Base-by-base conservation (phyloP, 148 eudicot species). In the Persicaria tinctoria region DNA sequence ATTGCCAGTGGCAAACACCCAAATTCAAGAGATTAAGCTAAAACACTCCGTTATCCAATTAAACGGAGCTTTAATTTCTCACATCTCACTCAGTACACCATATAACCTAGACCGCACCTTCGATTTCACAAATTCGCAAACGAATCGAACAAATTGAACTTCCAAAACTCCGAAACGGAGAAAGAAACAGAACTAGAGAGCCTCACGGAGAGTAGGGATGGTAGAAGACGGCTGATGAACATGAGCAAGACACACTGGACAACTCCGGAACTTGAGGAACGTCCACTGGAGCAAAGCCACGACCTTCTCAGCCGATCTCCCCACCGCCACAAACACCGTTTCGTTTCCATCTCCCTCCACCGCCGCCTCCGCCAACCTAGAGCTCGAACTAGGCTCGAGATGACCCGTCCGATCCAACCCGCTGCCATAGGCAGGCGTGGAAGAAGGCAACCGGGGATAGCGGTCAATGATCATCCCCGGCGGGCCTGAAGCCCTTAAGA, bases 171-270 rank as follows among this genome's bases (percentile, higher is more conserved):
- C 41, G 5, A 44, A n/a, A 6, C 4, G 27, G 47, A 68, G 46
- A 75, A n/a, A 70, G 70, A 59, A 4, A 50, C 66, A 75, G 59
- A 75, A 59, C 68, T 44, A 60, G 47, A 63, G 46, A 70, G 75
- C 54, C 79, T 85, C 82, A 93, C 97, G 76, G 23, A 83, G 91
- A 53, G 97, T 93, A 64, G 97, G 97, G 55, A 93, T 93, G 47
- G 76, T 48, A 7, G 91, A 80, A 78, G 96, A 90, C 73, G 96
- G 97, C n/a, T 80, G 90, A 84, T 90, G 93, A 68, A 93, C 93
- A 85, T 93, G 93, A 86, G 86, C 79, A 64, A 93, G 76, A 57
- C 88, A 89, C 51, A 93, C 66, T 20, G 87, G 83, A 45, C 53
- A 63, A 59, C 20, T 73, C 4, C 59, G 79, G 50, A 90, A 93